Conservation (phyloP, 139 green algal species). For the Yamagishiella unicocca region DNA sequence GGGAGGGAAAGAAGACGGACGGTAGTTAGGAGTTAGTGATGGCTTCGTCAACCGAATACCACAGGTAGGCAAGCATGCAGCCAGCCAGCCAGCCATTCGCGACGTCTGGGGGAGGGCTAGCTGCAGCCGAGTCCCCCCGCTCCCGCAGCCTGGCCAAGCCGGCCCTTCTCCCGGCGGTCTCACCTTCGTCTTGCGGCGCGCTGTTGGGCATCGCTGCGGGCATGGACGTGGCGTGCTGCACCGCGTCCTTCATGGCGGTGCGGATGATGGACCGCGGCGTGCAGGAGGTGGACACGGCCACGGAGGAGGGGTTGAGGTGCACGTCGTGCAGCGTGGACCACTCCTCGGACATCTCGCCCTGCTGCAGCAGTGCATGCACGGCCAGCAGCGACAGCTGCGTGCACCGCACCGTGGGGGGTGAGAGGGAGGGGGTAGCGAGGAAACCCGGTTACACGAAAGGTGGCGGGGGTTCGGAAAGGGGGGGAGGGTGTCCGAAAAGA, state of each 20-base stretch:
- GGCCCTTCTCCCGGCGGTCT: no score
- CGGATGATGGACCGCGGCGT: not conserved
- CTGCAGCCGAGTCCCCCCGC: no score
- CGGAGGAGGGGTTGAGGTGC: constrained; percentile 15
- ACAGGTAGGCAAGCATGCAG: no score
- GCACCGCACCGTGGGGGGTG: not conserved
- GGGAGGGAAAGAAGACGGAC: no score
- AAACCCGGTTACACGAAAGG: no score
- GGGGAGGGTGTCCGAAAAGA: no score
- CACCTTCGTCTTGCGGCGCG: not conserved
- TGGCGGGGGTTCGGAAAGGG: no score
- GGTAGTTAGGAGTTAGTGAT: no score
- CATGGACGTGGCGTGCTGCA: not conserved
- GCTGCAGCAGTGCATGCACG: not conserved
- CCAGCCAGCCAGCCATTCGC: no score
- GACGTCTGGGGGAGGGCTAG: no score
- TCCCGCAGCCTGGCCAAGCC: no score
- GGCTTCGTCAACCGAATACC: no score
- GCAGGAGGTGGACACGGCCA: constrained; percentile 24
- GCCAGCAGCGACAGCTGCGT: not conserved
- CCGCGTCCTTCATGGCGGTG: not conserved
- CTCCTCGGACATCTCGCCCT: constrained; percentile 4
- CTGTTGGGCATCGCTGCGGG: not conserved
- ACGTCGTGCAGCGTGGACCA: constrained; percentile 20
- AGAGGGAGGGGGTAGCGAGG: not conserved